These are phyloP conservation scores for Pterocarpus santalinus DNA, from an alignment of 306 rosid genomes.

Conservation along the genomic window DNA sequence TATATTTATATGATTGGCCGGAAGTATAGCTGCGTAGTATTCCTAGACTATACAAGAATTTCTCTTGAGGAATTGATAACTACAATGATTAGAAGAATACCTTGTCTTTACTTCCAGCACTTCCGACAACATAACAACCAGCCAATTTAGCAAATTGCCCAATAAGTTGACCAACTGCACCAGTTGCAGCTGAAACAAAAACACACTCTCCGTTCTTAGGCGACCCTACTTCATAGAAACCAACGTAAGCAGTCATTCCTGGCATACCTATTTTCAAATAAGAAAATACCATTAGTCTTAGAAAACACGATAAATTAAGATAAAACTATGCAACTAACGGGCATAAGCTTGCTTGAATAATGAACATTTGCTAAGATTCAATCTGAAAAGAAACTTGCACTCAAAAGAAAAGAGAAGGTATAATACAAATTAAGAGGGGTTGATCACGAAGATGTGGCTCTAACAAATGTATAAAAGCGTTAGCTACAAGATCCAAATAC, in stretches of 20 bases:
- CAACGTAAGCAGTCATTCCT: slow-evolving; percentile 48
- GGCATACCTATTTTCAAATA: slow-evolving; percentile 50
- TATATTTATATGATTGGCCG: too few species aligned
- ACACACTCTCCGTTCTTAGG: slow-evolving; percentile 48
- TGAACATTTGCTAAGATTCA: too few species aligned
- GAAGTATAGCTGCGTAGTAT: too few species aligned
- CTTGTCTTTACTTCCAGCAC: slow-evolving; percentile 58
- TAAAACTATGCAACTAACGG: neutral
- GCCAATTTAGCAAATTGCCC: slow-evolving; percentile 45
- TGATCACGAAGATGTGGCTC: neutral
- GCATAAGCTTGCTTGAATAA: too few species aligned
- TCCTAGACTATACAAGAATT: too few species aligned
- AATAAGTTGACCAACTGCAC: slow-evolving; percentile 52
- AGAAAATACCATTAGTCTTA: neutral
- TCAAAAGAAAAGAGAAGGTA: too few species aligned
- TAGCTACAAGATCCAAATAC: neutral
- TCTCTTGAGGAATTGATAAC: too few species aligned
- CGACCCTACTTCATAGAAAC: slow-evolving; percentile 46
- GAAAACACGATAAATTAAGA: neutral
- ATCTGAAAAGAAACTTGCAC: too few species aligned
- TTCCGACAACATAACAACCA: slow-evolving; percentile 55
- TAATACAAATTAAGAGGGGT: too few species aligned
- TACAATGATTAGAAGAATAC: slow-evolving; percentile 20
- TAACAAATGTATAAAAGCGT: neutral
- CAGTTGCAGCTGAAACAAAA: slow-evolving; percentile 49